Evolutionary conservation across 495 filamentous ascomycete genomes (phyloP).

Genomic region (Glutinoglossum americanum): DNA sequence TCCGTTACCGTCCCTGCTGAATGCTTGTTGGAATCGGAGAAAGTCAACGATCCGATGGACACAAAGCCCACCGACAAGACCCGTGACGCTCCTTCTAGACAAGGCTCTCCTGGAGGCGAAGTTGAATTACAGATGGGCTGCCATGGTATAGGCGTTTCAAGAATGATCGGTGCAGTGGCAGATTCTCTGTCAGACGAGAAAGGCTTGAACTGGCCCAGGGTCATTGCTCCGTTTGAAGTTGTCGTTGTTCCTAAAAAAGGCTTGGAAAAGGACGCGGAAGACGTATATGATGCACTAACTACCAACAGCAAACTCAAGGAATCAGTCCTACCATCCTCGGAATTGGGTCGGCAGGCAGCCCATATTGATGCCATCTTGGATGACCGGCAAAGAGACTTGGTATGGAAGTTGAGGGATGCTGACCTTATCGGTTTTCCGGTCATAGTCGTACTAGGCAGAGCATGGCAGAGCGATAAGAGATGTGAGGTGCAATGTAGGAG

Average conservation of each 20-base stretch:
- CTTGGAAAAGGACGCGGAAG: slow-evolving; percentile 25
- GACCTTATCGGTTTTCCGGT: slow-evolving; percentile 78
- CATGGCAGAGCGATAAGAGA: slow-evolving; percentile 38
- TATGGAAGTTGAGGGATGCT: slow-evolving; percentile 76
- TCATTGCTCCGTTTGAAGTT: slow-evolving; percentile 68
- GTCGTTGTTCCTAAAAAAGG: slow-evolving; percentile 39
- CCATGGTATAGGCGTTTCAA: slow-evolving; percentile 83
- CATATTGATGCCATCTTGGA: slow-evolving; percentile 47
- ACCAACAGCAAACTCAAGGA: slow-evolving; percentile 1
- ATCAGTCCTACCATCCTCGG: not conserved
- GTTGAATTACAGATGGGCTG: slow-evolving; percentile 79
- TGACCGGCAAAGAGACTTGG: slow-evolving; percentile 45
- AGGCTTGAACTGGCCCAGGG: slow-evolving; percentile 76
- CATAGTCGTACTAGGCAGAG: slow-evolving; percentile 52
- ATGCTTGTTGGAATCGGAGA: not conserved
- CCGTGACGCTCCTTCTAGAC: not conserved
- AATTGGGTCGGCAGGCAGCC: not conserved
- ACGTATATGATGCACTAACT: slow-evolving; percentile 35
- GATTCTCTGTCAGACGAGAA: slow-evolving; percentile 44
- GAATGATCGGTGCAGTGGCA: slow-evolving; percentile 72
- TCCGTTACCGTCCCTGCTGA: slow-evolving; percentile 21
- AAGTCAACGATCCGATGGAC: slow-evolving; percentile 3
- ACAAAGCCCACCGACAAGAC: slow-evolving; percentile 12
- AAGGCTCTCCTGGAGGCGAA: not conserved
- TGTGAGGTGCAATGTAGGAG: slow-evolving; percentile 65